These are phyloP conservation scores for Fusarium kyushuense DNA, from an alignment of 2,329 filamentous ascomycete genomes.

Conservation along the genomic window DNA sequence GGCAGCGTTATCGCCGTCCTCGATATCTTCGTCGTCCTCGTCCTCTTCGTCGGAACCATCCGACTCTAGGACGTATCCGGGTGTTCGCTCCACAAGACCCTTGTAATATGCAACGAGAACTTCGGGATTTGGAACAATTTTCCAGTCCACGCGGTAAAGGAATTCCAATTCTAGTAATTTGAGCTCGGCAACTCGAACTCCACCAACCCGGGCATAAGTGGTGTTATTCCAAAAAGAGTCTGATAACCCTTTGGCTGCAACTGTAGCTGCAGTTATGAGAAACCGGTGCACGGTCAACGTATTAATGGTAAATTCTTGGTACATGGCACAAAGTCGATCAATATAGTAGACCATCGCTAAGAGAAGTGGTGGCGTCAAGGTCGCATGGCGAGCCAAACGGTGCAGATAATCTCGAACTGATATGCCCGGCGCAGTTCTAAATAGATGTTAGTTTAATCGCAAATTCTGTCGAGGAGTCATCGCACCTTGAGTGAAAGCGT, in stretches of 20 bases:
- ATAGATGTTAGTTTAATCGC: conserved; percentile 42
- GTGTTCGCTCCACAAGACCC: conserved; percentile 79
- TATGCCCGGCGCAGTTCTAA: conserved; percentile 81
- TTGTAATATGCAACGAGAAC: conserved; percentile 93
- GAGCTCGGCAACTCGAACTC: conserved; percentile 89
- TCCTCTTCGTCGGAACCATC: conserved; percentile 50
- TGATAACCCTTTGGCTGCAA: conserved; percentile 94
- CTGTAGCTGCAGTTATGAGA: conserved; percentile 93
- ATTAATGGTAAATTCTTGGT: conserved; percentile 95
- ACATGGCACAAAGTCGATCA: conserved; percentile 90
- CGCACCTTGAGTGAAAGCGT: conserved; percentile 90
- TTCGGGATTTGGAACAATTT: conserved; percentile 95
- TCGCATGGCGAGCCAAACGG: conserved; percentile 92
- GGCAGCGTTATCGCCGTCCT: conserved; percentile 37
- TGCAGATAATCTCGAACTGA: conserved; percentile 95
- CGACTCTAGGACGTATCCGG: conserved; percentile 65
- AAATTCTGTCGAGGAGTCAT: conserved; percentile 5
- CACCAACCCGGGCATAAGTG: conserved; percentile 93
- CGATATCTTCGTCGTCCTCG: conserved; percentile 36
- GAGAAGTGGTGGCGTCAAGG: conserved; percentile 91
- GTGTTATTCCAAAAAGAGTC: conserved; percentile 99
- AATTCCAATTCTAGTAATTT: conserved; percentile 95
- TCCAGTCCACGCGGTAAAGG: conserved; percentile 92
- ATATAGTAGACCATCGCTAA: conserved; percentile 99
- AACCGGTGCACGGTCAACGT: conserved; percentile 97